Base-by-base conservation (phyloP, 2,329 filamentous ascomycete species). In the Scedosporium aurantiacum region DNA sequence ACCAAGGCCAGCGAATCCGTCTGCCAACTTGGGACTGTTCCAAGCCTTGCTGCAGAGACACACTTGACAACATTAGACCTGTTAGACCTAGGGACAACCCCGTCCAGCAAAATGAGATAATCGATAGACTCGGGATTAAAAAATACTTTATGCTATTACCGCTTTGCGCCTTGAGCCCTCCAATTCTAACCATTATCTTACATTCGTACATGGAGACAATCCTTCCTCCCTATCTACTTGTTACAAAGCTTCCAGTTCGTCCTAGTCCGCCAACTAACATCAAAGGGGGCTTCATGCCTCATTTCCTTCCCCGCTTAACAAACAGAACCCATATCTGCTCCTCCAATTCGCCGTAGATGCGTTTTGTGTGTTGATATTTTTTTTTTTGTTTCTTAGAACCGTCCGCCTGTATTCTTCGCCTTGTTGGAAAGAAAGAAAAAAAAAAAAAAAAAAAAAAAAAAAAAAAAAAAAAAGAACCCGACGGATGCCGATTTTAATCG, bases 61-160 rank as follows among this genome's bases (percentile, higher is more conserved):
- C 32, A 12, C n/a, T n/a, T n/a, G n/a, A n/a, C n/a, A n/a, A n/a
- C n/a, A n/a, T n/a, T n/a, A n/a, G n/a, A n/a, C n/a, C n/a, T n/a
- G n/a, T 12, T 10, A 14, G 32, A 4, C 32, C 10, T 37, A 4
- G 2, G 32, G 10, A 37, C 32, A 37, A 37, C 28, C 28, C 6
- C 7, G 28, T 8, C 28, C 5, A 7, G 7, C 2, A 43, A 18
- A 27, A 28, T 47, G 40, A 18, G 10, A 43, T 21, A 21, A 18
- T 16, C 23, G 2, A 7, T 28, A 21, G n/a, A 61, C 18, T 37
- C 27, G 14, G 18, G 57, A 59, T 54, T 27, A 56, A 54, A 28
- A 60, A 59, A 60, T 57, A 63, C 54, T 56, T 61, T 63, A 64
- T 67, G 64, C 67, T 23, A 54, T 54, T 54, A 25, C 21, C 50